phyloP scores from a whole-genome alignment of 345 rosid genomes.

The Rubroshorea leprosula region DNA sequence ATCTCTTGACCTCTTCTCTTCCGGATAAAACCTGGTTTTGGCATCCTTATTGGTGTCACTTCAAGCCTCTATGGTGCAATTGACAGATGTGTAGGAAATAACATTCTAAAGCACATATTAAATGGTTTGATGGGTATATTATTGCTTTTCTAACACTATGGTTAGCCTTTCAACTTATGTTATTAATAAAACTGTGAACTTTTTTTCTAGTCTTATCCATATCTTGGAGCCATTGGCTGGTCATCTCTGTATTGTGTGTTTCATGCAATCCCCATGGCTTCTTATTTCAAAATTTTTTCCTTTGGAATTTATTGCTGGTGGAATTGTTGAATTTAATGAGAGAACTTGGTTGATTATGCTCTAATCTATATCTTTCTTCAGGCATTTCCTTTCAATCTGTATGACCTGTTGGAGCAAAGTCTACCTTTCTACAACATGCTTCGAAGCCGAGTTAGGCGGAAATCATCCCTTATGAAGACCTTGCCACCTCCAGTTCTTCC shows the following conservation, averaged over 20 bases:
- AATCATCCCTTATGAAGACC: slow-evolving; percentile 36
- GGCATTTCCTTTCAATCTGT: slow-evolving; percentile 62
- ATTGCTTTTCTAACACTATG: not conserved
- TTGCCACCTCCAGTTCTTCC: slow-evolving; percentile 64
- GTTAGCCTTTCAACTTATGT: not conserved
- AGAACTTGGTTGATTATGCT: not conserved
- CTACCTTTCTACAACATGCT: slow-evolving; percentile 77
- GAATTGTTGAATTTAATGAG: not conserved
- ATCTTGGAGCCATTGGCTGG: not conserved
- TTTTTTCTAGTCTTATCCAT: too few species aligned
- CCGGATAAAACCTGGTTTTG: too few species aligned
- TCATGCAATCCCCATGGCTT: not conserved
- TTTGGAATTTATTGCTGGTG: not conserved
- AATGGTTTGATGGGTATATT: not conserved
- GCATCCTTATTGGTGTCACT: too few species aligned
- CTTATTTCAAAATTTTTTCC: not conserved
- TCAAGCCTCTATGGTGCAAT: not conserved
- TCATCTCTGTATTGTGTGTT: not conserved
- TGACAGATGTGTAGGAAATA: not conserved
- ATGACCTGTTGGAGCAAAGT: slow-evolving; percentile 69
- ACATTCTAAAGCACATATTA: not conserved
- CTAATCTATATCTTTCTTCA: slow-evolving; percentile 20
- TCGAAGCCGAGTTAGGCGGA: slow-evolving; percentile 42
- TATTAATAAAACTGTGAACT: too few species aligned
- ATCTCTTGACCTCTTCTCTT: too few species aligned